Conservation (phyloP, 306 rosid species). For the Vigna mungo region DNA sequence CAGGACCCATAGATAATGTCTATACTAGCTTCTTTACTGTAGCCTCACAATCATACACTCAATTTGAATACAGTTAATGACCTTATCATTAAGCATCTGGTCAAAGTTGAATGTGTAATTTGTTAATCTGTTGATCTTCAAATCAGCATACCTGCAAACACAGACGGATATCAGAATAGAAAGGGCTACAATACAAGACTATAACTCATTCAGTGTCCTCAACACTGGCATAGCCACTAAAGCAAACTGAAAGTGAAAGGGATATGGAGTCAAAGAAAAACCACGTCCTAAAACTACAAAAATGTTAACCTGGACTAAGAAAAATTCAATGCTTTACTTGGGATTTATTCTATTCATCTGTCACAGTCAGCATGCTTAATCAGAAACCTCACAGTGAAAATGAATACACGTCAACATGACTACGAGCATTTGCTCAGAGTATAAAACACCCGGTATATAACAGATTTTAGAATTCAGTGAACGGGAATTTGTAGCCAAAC, state of each 20-base stretch:
- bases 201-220: slow-evolving; percentile 30
- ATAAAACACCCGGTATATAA: slow-evolving; percentile 9
- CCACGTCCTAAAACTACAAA: slow-evolving; percentile 12
- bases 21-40: too few species aligned
- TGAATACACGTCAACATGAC: slow-evolving; percentile 15
- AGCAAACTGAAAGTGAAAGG: slow-evolving; percentile 13
- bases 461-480: neutral
- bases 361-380: neutral
- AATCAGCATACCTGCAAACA: slow-evolving; percentile 89
- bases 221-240: neutral
- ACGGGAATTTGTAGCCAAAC: slow-evolving; percentile 13
- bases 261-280: slow-evolving; percentile 20
- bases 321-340: slow-evolving; percentile 20
- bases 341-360: slow-evolving; percentile 17
- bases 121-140: slow-evolving; percentile 89
- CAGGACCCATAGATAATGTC: too few species aligned
- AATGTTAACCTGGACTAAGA: neutral
- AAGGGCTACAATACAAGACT: slow-evolving; percentile 32
- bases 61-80: slow-evolving; percentile 7
- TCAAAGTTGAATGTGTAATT: slow-evolving; percentile 91
- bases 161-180: slow-evolving; percentile 20
- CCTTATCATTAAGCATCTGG: slow-evolving; percentile 96
- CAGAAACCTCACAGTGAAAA: slow-evolving; percentile 25
- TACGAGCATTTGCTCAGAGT: slow-evolving; percentile 12
- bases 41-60: too few species aligned